Base-by-base conservation (phyloP, 2,329 filamentous ascomycete species). In the Cordyceps tenuipes region DNA sequence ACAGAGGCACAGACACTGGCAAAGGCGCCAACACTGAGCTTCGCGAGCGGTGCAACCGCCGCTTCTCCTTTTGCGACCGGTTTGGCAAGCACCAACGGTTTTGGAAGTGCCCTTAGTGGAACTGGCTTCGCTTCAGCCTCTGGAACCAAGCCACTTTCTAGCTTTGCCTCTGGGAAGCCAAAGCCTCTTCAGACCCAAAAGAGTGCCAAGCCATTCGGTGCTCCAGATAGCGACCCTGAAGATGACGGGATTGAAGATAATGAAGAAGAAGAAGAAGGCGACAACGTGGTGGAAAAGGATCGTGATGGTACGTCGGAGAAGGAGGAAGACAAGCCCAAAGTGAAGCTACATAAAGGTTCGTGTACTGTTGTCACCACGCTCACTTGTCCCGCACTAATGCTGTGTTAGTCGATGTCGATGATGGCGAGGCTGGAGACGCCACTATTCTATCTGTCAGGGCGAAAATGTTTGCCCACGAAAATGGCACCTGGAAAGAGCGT, bases 401-500 rank as follows among this genome's bases (percentile, higher is more conserved):
- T 46, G 50, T 55, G 3, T 59, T 55, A 92, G 84, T 86, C 31
- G 76, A 77, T 52, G 83, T 93, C 47, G 88, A 96, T 70, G 93
- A 94, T 56, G 93, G 93, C 60, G 93, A 97, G 74, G 86, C 91
- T 67, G 85, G 85, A 53, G 93, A 97, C 71, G 79, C 80, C 21
- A 93, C 89, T 1, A 76, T 90, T 53, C 83, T 93, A 69, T 82
- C 85, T 49, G 85, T 88, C 62, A 87, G 92, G 64, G 88, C 90
- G 21, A 96, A 95, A 73, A 83, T 97, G 61, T 97, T 90, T 76
- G 82, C 87, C 61, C 88, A 94, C 67, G 85, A 88, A 64, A 84
- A 84, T 64, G 79, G 79, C 41, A 81, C 82, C 59, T 97, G 93
- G 93, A 93, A 93, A 72, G 93, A 97, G 75, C 86, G 92, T 57